Evolutionary conservation across 2,329 filamentous ascomycete species (phyloP), one percentile per base, ranked within the genome.

Genomic region (Epichloe sp.): DNA sequence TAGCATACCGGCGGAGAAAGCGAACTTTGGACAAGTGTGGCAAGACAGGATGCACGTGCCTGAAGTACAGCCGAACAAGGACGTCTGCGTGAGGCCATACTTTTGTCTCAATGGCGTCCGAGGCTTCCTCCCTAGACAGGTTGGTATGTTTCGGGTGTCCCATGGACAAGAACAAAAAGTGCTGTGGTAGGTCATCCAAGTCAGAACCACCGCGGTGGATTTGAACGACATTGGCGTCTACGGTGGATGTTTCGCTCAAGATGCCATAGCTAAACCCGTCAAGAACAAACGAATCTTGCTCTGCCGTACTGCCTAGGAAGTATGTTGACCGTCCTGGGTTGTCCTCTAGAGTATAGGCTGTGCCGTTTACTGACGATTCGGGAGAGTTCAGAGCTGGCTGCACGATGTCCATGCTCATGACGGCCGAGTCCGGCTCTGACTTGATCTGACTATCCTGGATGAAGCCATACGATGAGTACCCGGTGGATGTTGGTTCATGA

Each of bases 251-350:
- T 46, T 68, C 65, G 43, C 71, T 73, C 44, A 73, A 59, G 31
- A 75, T 67, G 17, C 71, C 65, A 37, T 72, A 74, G 17, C 71
- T 63, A 50, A 75, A 74, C 11, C 71, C 71, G 38, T 70, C 68
- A 4, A 75, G 62, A 8, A 75, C 63, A 54, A 72, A 66, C 1
- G 70, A 66, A 50, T 75, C 73, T 54, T 75, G 72, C 57, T 75
- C 72, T 10, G 65, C 68, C 2, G 70, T 64, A 14, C 68, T 62
- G 0, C 71, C 72, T 61, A 75, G 68, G 12, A 63, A 70, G 56
- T 74, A 71, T 12, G 72, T 68, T 2, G 71, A 73, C 17, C 63
- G 57, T 49, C 67, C 64, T 17, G 62, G 57, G 14, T 66, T 66
- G 52, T 74, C 71, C 52, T 75, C 71, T 7, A 74, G 62, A 0